phyloP scores from a whole-genome alignment of 2,329 filamentous ascomycete species.

The Cadophora malorum region DNA sequence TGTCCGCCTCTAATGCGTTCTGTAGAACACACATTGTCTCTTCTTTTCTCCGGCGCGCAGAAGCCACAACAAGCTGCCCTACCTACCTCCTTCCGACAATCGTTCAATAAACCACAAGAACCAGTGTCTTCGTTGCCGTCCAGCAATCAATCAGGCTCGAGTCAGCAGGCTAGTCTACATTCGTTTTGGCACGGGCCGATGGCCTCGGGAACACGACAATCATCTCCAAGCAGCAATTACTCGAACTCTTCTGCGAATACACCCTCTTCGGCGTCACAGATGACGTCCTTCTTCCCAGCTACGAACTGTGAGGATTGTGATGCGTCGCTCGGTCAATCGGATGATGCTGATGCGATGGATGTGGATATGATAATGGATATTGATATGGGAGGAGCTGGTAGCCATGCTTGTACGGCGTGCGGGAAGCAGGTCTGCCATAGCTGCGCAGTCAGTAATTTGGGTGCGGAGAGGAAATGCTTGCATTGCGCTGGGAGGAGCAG shows the following conservation, averaged over 20 bases:
- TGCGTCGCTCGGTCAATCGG: slow-evolving; percentile 37
- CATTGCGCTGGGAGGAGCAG: slow-evolving; percentile 51
- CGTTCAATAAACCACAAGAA: slow-evolving; percentile 27
- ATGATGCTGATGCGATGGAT: slow-evolving; percentile 49
- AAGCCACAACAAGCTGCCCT: slow-evolving; percentile 37
- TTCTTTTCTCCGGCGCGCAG: slow-evolving; percentile 64
- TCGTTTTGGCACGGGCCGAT: slow-evolving; percentile 62
- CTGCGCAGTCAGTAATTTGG: slow-evolving; percentile 65
- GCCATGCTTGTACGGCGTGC: slow-evolving; percentile 55
- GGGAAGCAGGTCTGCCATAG: slow-evolving; percentile 63
- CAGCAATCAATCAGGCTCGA: slow-evolving; percentile 22
- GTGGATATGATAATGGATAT: slow-evolving; percentile 49
- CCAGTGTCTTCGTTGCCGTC: slow-evolving; percentile 34
- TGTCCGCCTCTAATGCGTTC: slow-evolving; percentile 28
- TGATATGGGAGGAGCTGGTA: slow-evolving; percentile 46
- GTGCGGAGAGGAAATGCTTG: slow-evolving; percentile 59
- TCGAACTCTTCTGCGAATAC: slow-evolving; percentile 39
- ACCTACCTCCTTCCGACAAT: slow-evolving; percentile 29
- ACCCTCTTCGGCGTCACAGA: slow-evolving; percentile 25
- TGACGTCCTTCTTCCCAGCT: slow-evolving; percentile 39
- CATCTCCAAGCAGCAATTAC: slow-evolving; percentile 44
- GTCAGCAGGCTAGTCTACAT: slow-evolving; percentile 60
- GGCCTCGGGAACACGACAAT: slow-evolving; percentile 41
- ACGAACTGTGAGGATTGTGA: slow-evolving; percentile 63
- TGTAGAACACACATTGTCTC: slow-evolving; percentile 57